These are phyloP conservation scores for Nakataea oryzae DNA, from an alignment of 2,329 filamentous ascomycete genomes.

Conservation along the genomic window DNA sequence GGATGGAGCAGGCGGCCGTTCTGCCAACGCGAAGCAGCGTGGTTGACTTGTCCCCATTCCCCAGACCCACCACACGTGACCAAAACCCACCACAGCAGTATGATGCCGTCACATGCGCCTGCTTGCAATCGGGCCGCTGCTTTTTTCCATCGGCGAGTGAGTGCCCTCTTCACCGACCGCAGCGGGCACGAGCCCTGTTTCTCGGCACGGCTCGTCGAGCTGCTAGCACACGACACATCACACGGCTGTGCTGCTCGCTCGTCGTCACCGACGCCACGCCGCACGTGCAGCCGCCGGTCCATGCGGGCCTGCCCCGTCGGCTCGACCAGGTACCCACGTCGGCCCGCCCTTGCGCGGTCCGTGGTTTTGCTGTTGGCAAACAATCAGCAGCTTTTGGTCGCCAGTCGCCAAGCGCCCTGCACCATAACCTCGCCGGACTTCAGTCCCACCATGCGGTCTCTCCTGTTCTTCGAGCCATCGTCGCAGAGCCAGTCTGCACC, in stretches of 20 bases:
- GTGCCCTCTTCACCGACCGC: too few species aligned
- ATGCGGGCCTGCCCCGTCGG: neutral
- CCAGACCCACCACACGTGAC: too few species aligned
- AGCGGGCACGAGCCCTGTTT: neutral
- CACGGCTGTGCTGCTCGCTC: neutral
- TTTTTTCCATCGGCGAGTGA: too few species aligned
- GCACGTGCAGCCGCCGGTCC: neutral
- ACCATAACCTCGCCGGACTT: neutral
- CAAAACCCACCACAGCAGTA: too few species aligned
- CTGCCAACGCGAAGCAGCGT: too few species aligned
- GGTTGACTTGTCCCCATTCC: too few species aligned
- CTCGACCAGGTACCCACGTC: neutral
- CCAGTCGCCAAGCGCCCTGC: neutral
- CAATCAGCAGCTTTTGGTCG: neutral
- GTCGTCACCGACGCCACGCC: neutral
- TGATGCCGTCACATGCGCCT: neutral
- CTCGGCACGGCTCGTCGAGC: neutral
- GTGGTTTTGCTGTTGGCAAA: neutral
- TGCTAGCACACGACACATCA: neutral
- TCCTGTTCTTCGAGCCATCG: neutral
- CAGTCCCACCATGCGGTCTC: neutral
- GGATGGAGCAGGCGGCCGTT: neutral
- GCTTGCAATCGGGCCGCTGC: neutral
- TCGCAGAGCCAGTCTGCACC: neutral
- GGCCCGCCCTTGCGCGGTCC: too few species aligned